Base-by-base conservation (phyloP, 768 basidiomycete species). In the Leccinum subgranulosum region DNA sequence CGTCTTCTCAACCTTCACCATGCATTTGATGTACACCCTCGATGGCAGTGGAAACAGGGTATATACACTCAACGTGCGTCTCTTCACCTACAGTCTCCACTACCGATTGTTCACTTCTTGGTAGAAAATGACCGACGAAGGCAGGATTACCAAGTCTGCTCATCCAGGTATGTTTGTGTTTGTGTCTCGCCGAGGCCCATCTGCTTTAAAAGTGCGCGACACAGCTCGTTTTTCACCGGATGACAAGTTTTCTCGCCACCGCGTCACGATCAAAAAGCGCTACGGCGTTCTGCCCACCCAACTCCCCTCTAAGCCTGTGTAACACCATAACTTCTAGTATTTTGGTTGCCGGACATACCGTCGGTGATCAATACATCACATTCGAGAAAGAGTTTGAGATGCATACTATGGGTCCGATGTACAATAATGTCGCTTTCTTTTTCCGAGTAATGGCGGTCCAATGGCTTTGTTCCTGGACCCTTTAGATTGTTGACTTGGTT, bases 241-340 rank as follows among this genome's bases (percentile, higher is more conserved):
- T 73, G 96, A 98, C 84, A 98, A 98, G 78, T 98, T 96, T 77
- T 96, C 94, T 60, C 84, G 94, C 60, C 96, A 99, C 70, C 90
- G 97, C 59, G 94, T 98, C 59, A 97, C 94, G 6, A 87, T 98
- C 69, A 98, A 98, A 80, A 93, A 92, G 77, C 86, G 96, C 69
- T 90, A 87, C 69, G 85, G 86, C 57, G 84, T 97, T 55, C 84
- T 99, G 61, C 84, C 87, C 61, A 95, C 96, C 17, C 94, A 98
- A 70, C 81, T 91, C 19, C 94, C 96, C 27, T 76, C 82, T 54
- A 94, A 93, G 74, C 94, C 95, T 19, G 79, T 95, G 79, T 97
- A 81, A 82, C 15, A 82, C 14, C 50, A 29, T 19, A 6, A 34
- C 14, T 6, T 6, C 2, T 15, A 17, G 19, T 4, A 15, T 28